Conservation (phyloP, 306 rosid species). For the Lathyrus aphaca region DNA sequence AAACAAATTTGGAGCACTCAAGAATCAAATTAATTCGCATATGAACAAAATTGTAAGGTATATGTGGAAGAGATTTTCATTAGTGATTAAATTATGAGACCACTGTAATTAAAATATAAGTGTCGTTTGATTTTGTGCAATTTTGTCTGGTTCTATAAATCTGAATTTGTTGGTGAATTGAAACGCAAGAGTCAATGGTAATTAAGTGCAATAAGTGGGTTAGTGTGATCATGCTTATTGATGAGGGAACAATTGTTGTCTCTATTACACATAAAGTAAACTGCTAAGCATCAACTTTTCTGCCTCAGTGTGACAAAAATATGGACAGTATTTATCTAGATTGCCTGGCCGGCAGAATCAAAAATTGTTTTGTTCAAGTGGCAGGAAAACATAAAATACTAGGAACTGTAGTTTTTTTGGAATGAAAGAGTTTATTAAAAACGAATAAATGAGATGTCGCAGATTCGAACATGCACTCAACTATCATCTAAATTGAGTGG, state of each 20-base stretch:
- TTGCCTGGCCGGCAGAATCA: slow-evolving; percentile 32
- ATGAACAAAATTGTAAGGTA: background rate
- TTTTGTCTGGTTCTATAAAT: too few relatives aligned
- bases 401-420: slow-evolving; percentile 1
- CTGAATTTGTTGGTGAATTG: background rate
- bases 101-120: too few relatives aligned
- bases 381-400: slow-evolving; percentile 5
- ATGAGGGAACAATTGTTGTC: slow-evolving; percentile 20
- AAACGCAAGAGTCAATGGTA: background rate
- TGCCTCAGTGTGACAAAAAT: background rate
- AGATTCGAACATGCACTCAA: too few relatives aligned
- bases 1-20: background rate
- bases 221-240: slow-evolving; percentile 26
- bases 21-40: background rate
- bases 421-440: slow-evolving; percentile 2
- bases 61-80: slow-evolving; percentile 21
- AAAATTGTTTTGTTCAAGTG: background rate
- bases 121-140: too few relatives aligned
- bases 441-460: too few relatives aligned
- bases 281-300: slow-evolving; percentile 34
- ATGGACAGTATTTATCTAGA: slow-evolving; percentile 18
- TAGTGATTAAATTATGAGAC: background rate
- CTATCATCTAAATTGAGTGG: too few relatives aligned
- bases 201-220: slow-evolving; percentile 1
- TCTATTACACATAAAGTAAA: slow-evolving; percentile 27